Evolutionary conservation across 108 stramenopile species (phyloP), one percentile per base, ranked within the genome.

Genomic region (Discostella pseudostelligera): DNA sequence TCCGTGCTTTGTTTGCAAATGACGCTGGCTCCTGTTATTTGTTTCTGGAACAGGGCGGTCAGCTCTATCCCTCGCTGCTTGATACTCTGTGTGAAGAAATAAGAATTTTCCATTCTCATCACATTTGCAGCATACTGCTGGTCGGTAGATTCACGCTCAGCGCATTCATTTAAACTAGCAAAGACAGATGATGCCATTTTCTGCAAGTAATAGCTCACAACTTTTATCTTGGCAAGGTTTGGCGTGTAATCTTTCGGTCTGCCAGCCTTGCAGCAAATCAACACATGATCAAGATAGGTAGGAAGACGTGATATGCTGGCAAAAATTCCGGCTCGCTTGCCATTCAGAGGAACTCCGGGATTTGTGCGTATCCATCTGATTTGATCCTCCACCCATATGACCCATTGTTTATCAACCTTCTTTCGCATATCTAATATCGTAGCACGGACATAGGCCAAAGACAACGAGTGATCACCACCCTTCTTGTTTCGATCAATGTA

Each of bases 61-160:
- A 91, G 75, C 54, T 87, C 86, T 17, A 60, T 12, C 21, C 92
- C 88, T 6, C 93, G 68, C 64, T 88, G 78, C 39, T 89, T 89
- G 46, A 91, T 86, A 28, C 78, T 79, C 57, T 90, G 88, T 21
- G 88, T 86, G 63, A 94, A 94, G 73, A 80, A 94, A 58, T 89
- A 89, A 19, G 86, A 86, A 70, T 94, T 94, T 69, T 94, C 93
- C 88, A 94, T 91, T 58, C 82, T 72, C 88, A 94, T 88, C 3
- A 91, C 93, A 62, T 90, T 86, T 4, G 85, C 62, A 1, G 88
- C 93, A 61, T 94, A 94, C 66, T 94, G 87, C 55, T 94, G 83
- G 66, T 94, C 93, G 7, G 89, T 90, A 10, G 85, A 80, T 47
- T 89, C 88, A 11, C 89, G 79, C 36, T 85, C 83, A 6, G 90